Percentiles rank a stretch among this genome's conserved stretches.
Evolutionary conservation across 352 stramenopile species (phyloP).

Genomic region (Pythium apleroticum): DNA sequence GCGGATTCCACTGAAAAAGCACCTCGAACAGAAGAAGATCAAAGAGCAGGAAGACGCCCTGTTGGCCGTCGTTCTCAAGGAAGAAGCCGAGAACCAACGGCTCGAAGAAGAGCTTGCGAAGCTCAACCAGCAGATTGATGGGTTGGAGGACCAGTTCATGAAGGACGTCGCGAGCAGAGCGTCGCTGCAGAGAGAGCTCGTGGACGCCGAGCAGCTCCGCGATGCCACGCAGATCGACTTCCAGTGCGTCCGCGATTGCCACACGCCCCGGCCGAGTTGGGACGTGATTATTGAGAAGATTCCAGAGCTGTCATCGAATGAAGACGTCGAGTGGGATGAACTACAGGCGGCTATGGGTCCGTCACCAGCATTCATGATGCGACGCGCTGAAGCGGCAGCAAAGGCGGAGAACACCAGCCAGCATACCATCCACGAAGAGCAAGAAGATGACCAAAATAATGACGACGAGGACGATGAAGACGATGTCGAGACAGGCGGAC

Average conservation of each 20-base stretch:
- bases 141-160: slow-evolving; percentile 41
- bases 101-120: slow-evolving; percentile 44
- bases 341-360: slow-evolving; percentile 12
- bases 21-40: slow-evolving; percentile 64
- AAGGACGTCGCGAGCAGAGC: slow-evolving; percentile 34
- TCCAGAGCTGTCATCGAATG: slow-evolving; percentile 53
- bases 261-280: slow-evolving; percentile 70
- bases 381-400: slow-evolving; percentile 5
- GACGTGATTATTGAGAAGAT: slow-evolving; percentile 55
- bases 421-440: slow-evolving; percentile 11
- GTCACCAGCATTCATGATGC: slow-evolving; percentile 6
- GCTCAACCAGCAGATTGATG: slow-evolving; percentile 36
- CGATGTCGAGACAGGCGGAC: slow-evolving; percentile 6
- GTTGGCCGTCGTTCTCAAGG: slow-evolving; percentile 26
- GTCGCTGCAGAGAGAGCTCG: slow-evolving; percentile 21
- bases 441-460: neutral
- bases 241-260: slow-evolving; percentile 43
- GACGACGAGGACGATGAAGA: neutral
- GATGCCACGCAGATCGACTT: slow-evolving; percentile 32
- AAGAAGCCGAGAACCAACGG: slow-evolving; percentile 39
- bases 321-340: slow-evolving; percentile 58
- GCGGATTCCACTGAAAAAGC: slow-evolving; percentile 48
- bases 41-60: slow-evolving; percentile 48
- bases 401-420: neutral
- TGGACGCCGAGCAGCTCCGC: slow-evolving; percentile 27